phyloP scores from a whole-genome alignment of 495 filamentous ascomycete species.

The Staphylotrichum tortipilum region DNA sequence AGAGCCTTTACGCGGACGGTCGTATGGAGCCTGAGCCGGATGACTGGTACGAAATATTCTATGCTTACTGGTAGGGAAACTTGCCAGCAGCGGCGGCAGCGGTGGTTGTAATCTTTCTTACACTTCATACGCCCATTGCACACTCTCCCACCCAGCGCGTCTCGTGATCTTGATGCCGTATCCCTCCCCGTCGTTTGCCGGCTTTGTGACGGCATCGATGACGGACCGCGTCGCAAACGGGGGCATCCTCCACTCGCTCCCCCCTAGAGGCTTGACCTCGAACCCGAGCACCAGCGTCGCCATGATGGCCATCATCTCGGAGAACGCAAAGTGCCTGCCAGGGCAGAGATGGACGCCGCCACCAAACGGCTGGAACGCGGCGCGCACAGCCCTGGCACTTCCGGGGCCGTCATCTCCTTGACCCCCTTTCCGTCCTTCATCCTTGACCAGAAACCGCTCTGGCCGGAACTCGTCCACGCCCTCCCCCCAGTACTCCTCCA shows the following conservation, averaged over 20 bases:
- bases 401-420: background rate
- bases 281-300: constrained; percentile 9
- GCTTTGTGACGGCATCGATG: constrained; percentile 16
- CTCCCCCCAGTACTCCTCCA: constrained; percentile 10
- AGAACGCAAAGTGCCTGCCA: constrained; percentile 9
- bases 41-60: too few species aligned
- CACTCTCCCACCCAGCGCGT: constrained; percentile 5
- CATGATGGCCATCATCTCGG: constrained; percentile 15
- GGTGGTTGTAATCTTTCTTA: too few species aligned
- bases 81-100: too few species aligned
- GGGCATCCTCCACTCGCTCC: constrained; percentile 4
- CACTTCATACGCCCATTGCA: constrained; percentile 7
- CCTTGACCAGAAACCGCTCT: constrained; percentile 4
- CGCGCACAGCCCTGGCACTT: constrained; percentile 2
- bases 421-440: background rate
- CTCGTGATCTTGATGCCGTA: constrained; percentile 5
- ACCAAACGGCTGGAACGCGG: constrained; percentile 11
- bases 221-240: background rate
- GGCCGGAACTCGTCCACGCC: constrained; percentile 8
- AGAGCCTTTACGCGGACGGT: too few species aligned
- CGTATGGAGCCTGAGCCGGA: too few species aligned
- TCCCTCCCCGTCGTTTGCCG: constrained; percentile 1
- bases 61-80: too few species aligned
- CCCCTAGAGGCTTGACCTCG: constrained; percentile 6
- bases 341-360: constrained; percentile 14